Evolutionary conservation across 352 stramenopile genomes (phyloP), one percentile per base, ranked within the genome.

Genomic region (Saprolegnia parasitica): DNA sequence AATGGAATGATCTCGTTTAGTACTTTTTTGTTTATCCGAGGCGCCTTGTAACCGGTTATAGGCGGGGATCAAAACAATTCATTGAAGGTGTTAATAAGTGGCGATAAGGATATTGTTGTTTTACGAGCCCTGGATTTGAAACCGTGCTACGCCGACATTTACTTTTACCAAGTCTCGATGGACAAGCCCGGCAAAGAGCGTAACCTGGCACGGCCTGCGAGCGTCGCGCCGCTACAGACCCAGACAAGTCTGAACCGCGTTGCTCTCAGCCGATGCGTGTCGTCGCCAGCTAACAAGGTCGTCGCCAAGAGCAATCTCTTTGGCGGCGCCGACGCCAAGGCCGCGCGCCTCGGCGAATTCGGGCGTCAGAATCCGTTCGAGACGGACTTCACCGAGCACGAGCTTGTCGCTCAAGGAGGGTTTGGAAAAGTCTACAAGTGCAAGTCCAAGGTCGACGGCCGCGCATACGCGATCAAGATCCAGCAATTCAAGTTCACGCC

Each of bases 401-500:
- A 90, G 58, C 56, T 93, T 24, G 76, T 91, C 15, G 85, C 76
- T 18, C 74, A 91, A 74, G 85, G 85, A 23, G 85, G 85, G 9
- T 93, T 91, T 45, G 85, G 85, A 1, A 87, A 88, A 57, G 83
- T 93, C 39, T 91, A 77, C 76, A 91, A 90, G 67, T 91, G 83
- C 74, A 83, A 81, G 39, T 91, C 83, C 18, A 88, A 78, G 29
- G 65, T 81, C 21, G 85, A 91, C n/a, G 76, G 77, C 0, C 83
- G 79, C 26, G 87, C 78, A 77, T 91, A 93, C 67, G 85, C 85
- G 0, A 78, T 93, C 72, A 93, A 93, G 68, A 71, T 90, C 32
- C 81, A 91, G 71, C 79, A 90, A 64, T 90, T 93, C 60, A 88
- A 83, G 76, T 91, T 93, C 77, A 90, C 90, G 54, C 85, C 85